Percentiles rank a stretch among this genome's conserved stretches.
Evolutionary conservation across 345 rosid species (phyloP).

Genomic region (Arabis alpina): DNA sequence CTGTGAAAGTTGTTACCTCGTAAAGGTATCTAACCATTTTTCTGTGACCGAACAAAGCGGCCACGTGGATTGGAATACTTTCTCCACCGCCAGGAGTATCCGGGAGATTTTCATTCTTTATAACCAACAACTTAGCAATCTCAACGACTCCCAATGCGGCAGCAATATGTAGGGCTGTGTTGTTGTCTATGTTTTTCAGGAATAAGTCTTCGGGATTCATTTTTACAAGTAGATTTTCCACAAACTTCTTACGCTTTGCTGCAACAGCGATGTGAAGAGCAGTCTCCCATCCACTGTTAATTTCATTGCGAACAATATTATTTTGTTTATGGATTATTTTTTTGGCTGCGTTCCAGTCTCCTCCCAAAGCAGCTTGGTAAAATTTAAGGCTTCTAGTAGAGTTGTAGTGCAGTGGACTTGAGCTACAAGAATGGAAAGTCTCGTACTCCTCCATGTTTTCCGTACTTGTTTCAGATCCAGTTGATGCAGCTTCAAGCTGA

Average conservation of each 20-base stretch:
- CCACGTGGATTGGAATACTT: neutral
- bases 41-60: neutral
- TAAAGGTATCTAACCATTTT: neutral
- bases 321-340: neutral
- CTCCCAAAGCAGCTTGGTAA: neutral
- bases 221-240: neutral
- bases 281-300: slow-evolving; percentile 23
- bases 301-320: slow-evolving; percentile 4
- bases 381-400: no score
- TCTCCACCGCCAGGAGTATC: neutral
- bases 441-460: no score
- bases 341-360: neutral
- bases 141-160: neutral
- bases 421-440: no score
- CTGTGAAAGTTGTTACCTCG: neutral
- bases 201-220: slow-evolving; percentile 5
- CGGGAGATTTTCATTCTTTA: neutral
- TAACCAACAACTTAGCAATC: neutral
- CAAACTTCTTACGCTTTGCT: neutral
- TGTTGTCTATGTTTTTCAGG: slow-evolving; percentile 18
- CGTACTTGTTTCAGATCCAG: no score
- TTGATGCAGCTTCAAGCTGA: no score
- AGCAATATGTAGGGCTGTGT: neutral
- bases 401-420: no score
- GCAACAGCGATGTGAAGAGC: slow-evolving; percentile 44